Percentiles rank a stretch among this genome's conserved stretches.
Evolutionary conservation across 2,329 filamentous ascomycete genomes (phyloP).

Genomic region (Microdochium trichocladiopsis): DNA sequence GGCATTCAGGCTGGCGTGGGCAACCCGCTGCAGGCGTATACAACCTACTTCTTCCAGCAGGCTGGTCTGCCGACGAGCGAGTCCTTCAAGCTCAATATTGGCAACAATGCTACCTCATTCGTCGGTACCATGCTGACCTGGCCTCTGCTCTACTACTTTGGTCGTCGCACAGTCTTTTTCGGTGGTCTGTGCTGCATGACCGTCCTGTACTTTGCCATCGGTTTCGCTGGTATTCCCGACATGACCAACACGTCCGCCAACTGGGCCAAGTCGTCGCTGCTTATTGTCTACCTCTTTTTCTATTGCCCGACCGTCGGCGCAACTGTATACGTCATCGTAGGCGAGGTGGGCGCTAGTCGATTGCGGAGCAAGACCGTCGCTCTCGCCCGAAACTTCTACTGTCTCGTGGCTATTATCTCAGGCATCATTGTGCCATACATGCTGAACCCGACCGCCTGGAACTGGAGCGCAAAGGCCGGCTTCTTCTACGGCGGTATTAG

Average conservation of each 20-base stretch:
- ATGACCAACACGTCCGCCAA: constrained; percentile 31
- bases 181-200: constrained; percentile 34
- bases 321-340: constrained; percentile 28
- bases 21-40: constrained; percentile 58
- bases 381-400: constrained; percentile 27
- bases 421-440: constrained; percentile 21
- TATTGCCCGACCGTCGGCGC: constrained; percentile 36
- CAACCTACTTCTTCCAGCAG: constrained; percentile 53
- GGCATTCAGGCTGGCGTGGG: constrained; percentile 58
- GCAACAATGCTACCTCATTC: constrained; percentile 29
- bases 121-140: constrained; percentile 42
- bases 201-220: constrained; percentile 26
- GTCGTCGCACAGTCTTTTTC: constrained; percentile 44
- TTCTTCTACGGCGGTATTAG: constrained; percentile 15
- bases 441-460: constrained; percentile 18
- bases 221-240: constrained; percentile 25
- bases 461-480: constrained; percentile 25
- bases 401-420: constrained; percentile 26
- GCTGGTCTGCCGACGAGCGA: constrained; percentile 41
- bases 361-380: constrained; percentile 23
- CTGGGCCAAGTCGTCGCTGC: constrained; percentile 23
- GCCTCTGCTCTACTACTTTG: constrained; percentile 40
- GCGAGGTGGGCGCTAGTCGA: constrained; percentile 25
- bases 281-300: constrained; percentile 27
- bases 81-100: constrained; percentile 49